Conservation (phyloP, 2,329 filamentous ascomycete species). For the Verticillium longisporum region DNA sequence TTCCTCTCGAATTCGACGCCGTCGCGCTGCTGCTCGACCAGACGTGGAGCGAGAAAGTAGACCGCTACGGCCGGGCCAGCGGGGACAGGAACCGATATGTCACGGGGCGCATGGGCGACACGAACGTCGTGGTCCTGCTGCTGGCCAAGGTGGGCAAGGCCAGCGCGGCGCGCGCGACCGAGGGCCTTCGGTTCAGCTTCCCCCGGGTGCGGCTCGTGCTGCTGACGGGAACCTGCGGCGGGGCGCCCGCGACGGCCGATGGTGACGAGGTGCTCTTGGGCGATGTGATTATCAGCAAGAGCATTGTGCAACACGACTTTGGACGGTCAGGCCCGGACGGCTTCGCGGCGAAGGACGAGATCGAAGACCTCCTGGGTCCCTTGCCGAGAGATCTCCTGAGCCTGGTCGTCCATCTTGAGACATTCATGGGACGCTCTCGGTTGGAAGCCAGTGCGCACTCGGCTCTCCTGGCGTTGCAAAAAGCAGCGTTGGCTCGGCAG, state of each 20-base stretch:
- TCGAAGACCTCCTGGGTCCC: slow-evolving; percentile 4
- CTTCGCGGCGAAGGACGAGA: slow-evolving; percentile 10
- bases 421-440: too few relatives aligned
- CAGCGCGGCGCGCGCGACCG: slow-evolving; percentile 15
- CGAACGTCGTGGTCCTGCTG: slow-evolving; percentile 20
- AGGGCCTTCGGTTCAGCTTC: slow-evolving; percentile 25
- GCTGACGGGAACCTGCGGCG: slow-evolving; percentile 17
- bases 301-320: slow-evolving; percentile 14
- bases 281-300: slow-evolving; percentile 24
- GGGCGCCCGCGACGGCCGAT: slow-evolving; percentile 7
- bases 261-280: slow-evolving; percentile 16
- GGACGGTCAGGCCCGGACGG: slow-evolving; percentile 11
- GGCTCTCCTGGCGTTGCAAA: too few relatives aligned
- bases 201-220: slow-evolving; percentile 18
- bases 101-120: slow-evolving; percentile 18
- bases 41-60: slow-evolving; percentile 16
- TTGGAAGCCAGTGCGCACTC: too few relatives aligned
- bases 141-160: slow-evolving; percentile 20
- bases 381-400: too few relatives aligned
- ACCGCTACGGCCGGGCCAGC: slow-evolving; percentile 8
- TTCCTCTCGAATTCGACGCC: slow-evolving; percentile 22
- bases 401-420: too few relatives aligned
- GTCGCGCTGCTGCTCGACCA: slow-evolving; percentile 20
- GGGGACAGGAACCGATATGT: slow-evolving; percentile 16
- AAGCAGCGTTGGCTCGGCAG: too few relatives aligned